These are phyloP conservation scores for Myxozyma geophila DNA, from an alignment of 805 yeast genomes.

Conservation along the genomic window DNA sequence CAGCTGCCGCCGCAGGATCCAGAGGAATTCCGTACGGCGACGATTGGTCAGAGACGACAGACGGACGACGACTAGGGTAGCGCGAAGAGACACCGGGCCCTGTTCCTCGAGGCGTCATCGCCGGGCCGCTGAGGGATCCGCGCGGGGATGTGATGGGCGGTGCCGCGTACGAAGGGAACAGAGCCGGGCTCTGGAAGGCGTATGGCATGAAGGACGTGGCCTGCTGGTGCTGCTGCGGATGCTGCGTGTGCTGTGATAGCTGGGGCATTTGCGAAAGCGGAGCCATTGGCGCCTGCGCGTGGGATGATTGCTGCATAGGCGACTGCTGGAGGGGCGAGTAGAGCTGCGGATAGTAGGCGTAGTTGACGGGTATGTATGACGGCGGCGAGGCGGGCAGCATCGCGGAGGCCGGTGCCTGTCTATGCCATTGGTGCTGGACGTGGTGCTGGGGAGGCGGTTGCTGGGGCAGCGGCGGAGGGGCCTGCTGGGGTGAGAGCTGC, in stretches of 20 bases:
- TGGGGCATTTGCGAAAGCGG: slow-evolving; percentile 2
- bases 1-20: slow-evolving; percentile 7
- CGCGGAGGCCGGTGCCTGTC: neutral
- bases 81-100: neutral
- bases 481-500: slow-evolving; percentile 4
- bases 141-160: slow-evolving; percentile 13
- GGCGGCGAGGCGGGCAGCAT: neutral
- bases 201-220: slow-evolving; percentile 3
- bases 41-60: neutral
- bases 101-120: slow-evolving; percentile 5
- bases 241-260: neutral
- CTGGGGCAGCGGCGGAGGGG: slow-evolving; percentile 7
- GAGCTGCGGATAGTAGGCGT: slow-evolving; percentile 7
- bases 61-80: slow-evolving; percentile 13
- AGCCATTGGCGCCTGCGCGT: neutral
- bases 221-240: slow-evolving; percentile 9
- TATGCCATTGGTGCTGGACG: neutral
- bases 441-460: slow-evolving; percentile 10
- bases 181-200: neutral
- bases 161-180: neutral
- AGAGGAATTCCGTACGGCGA: neutral
- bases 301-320: neutral
- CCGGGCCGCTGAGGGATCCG: slow-evolving; percentile 3
- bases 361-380: neutral
- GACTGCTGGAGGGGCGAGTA: slow-evolving; percentile 3